These are phyloP conservation scores for Blastocystis hominis DNA, from an alignment of 352 stramenopile species.

Conservation along the genomic window DNA sequence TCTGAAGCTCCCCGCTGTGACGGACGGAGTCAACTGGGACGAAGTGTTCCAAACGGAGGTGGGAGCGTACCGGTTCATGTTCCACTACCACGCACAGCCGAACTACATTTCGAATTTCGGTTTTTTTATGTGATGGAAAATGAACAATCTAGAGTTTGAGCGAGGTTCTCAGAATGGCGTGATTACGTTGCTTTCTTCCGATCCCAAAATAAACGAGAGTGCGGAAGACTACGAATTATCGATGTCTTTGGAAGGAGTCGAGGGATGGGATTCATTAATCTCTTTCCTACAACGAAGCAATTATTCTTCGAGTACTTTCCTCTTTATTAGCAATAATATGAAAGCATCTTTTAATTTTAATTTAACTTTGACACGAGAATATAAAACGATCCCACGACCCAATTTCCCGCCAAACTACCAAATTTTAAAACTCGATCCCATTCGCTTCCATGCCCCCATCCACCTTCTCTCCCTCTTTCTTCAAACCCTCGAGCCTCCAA, in stretches of 20 bases:
- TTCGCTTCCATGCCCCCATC: neutral
- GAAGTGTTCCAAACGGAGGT: neutral
- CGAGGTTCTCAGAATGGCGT: neutral
- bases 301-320: neutral
- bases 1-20: neutral
- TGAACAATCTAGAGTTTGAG: neutral
- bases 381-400: neutral
- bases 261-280: neutral
- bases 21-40: slow-evolving; percentile 1
- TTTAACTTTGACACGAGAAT: neutral
- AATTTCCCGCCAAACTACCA: neutral
- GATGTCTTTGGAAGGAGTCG: neutral
- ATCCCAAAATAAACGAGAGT: neutral
- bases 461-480: neutral
- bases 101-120: neutral
- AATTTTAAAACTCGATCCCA: neutral
- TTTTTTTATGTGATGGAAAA: neutral
- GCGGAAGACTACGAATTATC: slow-evolving; percentile 25
- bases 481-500: neutral
- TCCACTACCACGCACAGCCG: slow-evolving; percentile 12
- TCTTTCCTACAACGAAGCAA: neutral
- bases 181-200: neutral
- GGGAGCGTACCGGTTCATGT: neutral
- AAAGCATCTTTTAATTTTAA: neutral
- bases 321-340: neutral